These are phyloP conservation scores for Phytophthora fragariae DNA, from an alignment of 352 stramenopile species.

Conservation along the genomic window DNA sequence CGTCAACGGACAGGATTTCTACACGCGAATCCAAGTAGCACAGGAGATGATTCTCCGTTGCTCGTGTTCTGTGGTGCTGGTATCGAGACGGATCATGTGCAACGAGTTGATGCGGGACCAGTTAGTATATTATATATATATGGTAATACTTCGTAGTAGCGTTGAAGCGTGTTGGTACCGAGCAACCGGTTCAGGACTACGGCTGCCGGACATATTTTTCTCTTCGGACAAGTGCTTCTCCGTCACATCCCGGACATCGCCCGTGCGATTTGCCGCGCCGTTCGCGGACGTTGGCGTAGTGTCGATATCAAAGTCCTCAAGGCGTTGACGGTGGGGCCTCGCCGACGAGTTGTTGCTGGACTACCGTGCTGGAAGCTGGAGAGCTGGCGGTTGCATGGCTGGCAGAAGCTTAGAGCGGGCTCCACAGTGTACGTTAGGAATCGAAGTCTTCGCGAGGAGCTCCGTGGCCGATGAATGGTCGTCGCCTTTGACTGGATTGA, in stretches of 20 bases:
- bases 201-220: too few species aligned
- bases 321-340: background rate
- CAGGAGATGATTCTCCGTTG: slow-evolving; percentile 78
- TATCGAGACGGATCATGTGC: slow-evolving; percentile 62
- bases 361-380: slow-evolving; percentile 9
- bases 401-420: slow-evolving; percentile 11
- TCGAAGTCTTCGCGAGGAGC: slow-evolving; percentile 30
- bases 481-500: slow-evolving; percentile 12
- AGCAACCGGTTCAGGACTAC: too few species aligned
- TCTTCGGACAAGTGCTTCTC: too few species aligned
- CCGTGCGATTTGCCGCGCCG: slow-evolving; percentile 9
- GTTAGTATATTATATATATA: slow-evolving; percentile 29
- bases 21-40: slow-evolving; percentile 19
- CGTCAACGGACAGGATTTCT: slow-evolving; percentile 24
- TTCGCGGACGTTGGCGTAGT: slow-evolving; percentile 28
- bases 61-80: slow-evolving; percentile 67
- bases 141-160: too few species aligned
- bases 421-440: slow-evolving; percentile 4
- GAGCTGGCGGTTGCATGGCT: slow-evolving; percentile 1
- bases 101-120: slow-evolving; percentile 79
- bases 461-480: slow-evolving; percentile 24
- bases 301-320: too few species aligned
- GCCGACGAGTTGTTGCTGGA: slow-evolving; percentile 8
- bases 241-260: too few species aligned
- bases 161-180: too few species aligned